Evolutionary conservation across 768 basidiomycete genomes (phyloP).

Genomic region (Leucogyrophana mollusca): DNA sequence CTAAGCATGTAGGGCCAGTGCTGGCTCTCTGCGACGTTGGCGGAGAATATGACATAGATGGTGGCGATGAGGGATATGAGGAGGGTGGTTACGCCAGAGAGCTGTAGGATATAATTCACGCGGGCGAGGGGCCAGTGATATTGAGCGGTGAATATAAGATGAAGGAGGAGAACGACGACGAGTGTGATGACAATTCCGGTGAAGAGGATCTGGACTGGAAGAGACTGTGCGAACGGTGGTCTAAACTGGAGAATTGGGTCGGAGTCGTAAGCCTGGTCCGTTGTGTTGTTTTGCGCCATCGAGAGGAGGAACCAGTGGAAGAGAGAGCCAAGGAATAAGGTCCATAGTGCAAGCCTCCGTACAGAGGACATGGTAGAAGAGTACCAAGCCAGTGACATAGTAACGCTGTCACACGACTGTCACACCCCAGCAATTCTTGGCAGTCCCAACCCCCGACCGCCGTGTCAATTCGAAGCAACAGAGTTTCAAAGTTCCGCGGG

Average conservation of each 20-base stretch:
- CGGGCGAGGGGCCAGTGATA: slow-evolving; percentile 95
- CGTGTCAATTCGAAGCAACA: too few relatives aligned
- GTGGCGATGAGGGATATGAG: slow-evolving; percentile 78
- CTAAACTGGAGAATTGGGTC: slow-evolving; percentile 82
- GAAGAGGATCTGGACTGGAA: slow-evolving; percentile 88
- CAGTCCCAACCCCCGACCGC: too few relatives aligned
- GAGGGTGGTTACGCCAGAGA: slow-evolving; percentile 79
- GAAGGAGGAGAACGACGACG: slow-evolving; percentile 80
- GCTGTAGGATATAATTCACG: slow-evolving; percentile 87
- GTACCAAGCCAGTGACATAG: too few relatives aligned
- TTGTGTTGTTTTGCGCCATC: slow-evolving; percentile 19
- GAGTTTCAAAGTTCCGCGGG: too few relatives aligned
- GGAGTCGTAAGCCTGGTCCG: slow-evolving; percentile 10
- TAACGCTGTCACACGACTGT: too few relatives aligned
- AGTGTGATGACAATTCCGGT: slow-evolving; percentile 85
- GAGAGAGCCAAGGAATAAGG: slow-evolving; percentile 2
- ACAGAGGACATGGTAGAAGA: not conserved
- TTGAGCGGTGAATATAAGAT: slow-evolving; percentile 92
- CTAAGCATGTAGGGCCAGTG: slow-evolving; percentile 96
- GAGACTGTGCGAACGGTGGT: slow-evolving; percentile 81
- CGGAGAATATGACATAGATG: slow-evolving; percentile 68
- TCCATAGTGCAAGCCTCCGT: not conserved
- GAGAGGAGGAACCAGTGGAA: slow-evolving; percentile 7
- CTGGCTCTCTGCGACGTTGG: slow-evolving; percentile 59
- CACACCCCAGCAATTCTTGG: not conserved